Base-by-base conservation (phyloP, 257 asterid species). In the Solanum dulcamara region DNA sequence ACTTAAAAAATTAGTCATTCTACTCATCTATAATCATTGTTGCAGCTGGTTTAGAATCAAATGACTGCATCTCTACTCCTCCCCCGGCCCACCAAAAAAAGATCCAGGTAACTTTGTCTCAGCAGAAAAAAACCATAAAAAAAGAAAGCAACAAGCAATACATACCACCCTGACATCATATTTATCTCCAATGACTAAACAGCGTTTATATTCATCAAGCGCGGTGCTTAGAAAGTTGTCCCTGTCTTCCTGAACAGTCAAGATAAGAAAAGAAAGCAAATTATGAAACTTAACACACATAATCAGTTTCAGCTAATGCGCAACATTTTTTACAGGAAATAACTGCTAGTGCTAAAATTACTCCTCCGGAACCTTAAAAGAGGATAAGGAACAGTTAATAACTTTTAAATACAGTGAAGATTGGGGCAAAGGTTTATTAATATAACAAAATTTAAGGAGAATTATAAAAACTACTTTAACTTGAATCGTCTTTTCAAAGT, bases 111-210 rank as follows among this genome's bases (percentile, higher is more conserved):
- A 48, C 64, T 28, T 79, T 37, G 83, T 24, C 75, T 81, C 67
- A 51, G 57, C 62, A 35, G 4, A 81, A 86, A 84, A 55, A 51
- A 53, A 15, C 18, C 87, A 86, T 57, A 74, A 50, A 79, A 48
- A 28, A 35, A 79, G 24, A 48, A 17, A 46, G 26, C 64, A 79
- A 30, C 62, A 75, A 75, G 22, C 53, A 87, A 64, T 85, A 89
- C 93, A 87, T 96, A 96, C 99, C 98, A 90, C 98, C 86, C 92
- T 93, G 84, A 96, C 92, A 87, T 96, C 99, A 90, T 96, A 95
- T 87, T 96, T 95, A 88, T 95, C 97, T 84, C 98, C 99, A 18
- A 95, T 87, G 90, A 95, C 93, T 89, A 96, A 89, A 86, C 99
- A 95, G n/a, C 90, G 91, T 86, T 90, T 92, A 91, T 96, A 96